These are phyloP conservation scores for Biancaea sappan DNA, from an alignment of 306 rosid species.

Conservation along the genomic window DNA sequence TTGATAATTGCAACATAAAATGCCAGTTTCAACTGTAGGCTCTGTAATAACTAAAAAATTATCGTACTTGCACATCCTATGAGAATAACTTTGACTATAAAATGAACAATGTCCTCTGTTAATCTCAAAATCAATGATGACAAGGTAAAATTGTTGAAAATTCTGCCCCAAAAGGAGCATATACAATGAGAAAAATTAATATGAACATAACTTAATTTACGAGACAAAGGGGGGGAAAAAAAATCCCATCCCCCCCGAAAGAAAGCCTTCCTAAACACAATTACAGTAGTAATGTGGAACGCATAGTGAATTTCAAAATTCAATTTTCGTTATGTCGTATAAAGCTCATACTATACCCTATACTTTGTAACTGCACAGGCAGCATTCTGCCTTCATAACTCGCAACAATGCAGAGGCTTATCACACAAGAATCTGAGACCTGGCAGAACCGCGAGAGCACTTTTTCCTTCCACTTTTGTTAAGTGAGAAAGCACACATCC, in stretches of 20 bases:
- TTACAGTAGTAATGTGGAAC: slow-evolving; percentile 30
- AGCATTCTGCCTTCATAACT: not conserved
- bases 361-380: slow-evolving; percentile 32
- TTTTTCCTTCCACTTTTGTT: slow-evolving; percentile 77
- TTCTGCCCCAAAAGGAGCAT: not conserved
- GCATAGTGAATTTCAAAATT: not conserved
- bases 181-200: slow-evolving; percentile 15
- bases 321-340: slow-evolving; percentile 16
- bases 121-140: not conserved
- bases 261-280: not conserved
- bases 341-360: slow-evolving; percentile 32
- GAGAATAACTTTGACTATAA: not conserved
- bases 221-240: not conserved
- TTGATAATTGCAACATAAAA: not conserved
- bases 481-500: slow-evolving; percentile 83
- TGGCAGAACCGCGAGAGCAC: slow-evolving; percentile 82
- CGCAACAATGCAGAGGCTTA: not conserved
- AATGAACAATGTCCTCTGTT: not conserved
- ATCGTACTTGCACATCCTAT: not conserved
- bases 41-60: not conserved
- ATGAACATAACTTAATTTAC: slow-evolving; percentile 26
- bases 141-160: not conserved
- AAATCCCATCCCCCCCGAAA: not conserved
- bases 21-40: not conserved
- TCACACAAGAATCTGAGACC: slow-evolving; percentile 83